Base-by-base conservation (phyloP, 306 rosid genomes). In the Trifolium dubium region DNA sequence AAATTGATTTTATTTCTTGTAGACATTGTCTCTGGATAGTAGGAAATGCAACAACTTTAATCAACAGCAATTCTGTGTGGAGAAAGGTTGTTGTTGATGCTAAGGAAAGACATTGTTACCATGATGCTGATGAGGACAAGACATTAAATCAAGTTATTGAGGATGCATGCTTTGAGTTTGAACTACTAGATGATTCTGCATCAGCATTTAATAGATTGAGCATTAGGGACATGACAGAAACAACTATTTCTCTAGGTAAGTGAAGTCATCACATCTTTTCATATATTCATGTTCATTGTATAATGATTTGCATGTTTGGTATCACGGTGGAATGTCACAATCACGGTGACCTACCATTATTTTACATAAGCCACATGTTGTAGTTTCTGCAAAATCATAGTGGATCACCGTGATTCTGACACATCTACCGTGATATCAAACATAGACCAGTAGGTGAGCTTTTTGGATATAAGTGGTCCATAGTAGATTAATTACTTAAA, bases 11-110 rank as follows among this genome's bases (percentile, higher is more conserved):
- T 32, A 1, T 35, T 46, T 3, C 1, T 5, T 76, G 50, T 18
- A 88, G 92, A 58, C 13, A 85, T 69, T 83, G 88, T 23, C 85
- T 86, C 30, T 84, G 92, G 90, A 78, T 86, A 47, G 11, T 84
- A 65, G 90, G 92, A 35, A 83, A 77, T 84, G 93, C 69, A n/a
- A 2, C 66, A 47, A 88, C 90, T 31, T 79, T 88, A 31, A 9
- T 19, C 1, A 31, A 59, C 0, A 75, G 87, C 28, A 6, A 8
- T 53, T 73, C 82, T 53, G 79, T 85, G 5, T 88, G 92, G 89
- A 79, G 14, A 39, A 77, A 77, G 7, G 51, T 88, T 8, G 80
- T 86, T 7, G 29, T 46, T 49, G 83, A 88, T 80, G 90, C 92
- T 18, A 73, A 68, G 79, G 6, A 67, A 40, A 84, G 87, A 2